Base-by-base conservation (phyloP, 345 rosid species). In the Brassica napus region DNA sequence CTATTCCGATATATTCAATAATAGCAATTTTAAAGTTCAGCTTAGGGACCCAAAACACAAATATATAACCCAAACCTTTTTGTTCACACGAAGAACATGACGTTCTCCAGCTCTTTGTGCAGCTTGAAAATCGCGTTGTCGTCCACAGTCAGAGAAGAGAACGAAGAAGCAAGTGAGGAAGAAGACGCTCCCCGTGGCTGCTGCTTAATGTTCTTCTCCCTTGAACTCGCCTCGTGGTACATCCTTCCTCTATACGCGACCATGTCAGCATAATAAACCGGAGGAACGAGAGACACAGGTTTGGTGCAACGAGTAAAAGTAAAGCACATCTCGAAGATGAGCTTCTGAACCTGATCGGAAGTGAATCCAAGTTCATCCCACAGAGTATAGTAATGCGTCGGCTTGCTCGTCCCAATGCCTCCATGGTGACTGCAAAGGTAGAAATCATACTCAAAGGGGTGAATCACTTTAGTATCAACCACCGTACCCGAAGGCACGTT, bases 301-400 rank as follows among this genome's bases (percentile, higher is more conserved):
- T 89, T 92, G 9, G 97, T 90, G 83, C 98, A 94, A 2, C 97
- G 86, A 66, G 97, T 88, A 80, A 88, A 92, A 72, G 94, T 94
- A 83, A 89, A 94, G 63, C 97, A 94, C 88, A 94, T 78, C 80
- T 87, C 72, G 57, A 90, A 94, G 28, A 88, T 92, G 30, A 94
- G 88, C 81, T 87, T 81, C 80, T 94, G 93, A 77, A 90, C 67
- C 21, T 83, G 77, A 58, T 94, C 97, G 0, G 98, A 90, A 4
- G 85, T 67, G 71, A 92, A 88, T 3, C 79, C 78, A 8, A 92
- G 83, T 62, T 92, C 96, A 39, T 94, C 96, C 94, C 92, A 90
- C 2, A 94, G 80, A 16, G 86, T 88, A 28, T 90, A 86, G 65
- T 94, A 94, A 66, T 92, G 98, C 0, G 93, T 89, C 0, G 98